A percentile compares a stretch with the other conserved stretches of the same genome.
These are phyloP conservation scores for Dillenia turbinata DNA, from an alignment of 164 flowering plant genomes.

Conservation along the genomic window DNA sequence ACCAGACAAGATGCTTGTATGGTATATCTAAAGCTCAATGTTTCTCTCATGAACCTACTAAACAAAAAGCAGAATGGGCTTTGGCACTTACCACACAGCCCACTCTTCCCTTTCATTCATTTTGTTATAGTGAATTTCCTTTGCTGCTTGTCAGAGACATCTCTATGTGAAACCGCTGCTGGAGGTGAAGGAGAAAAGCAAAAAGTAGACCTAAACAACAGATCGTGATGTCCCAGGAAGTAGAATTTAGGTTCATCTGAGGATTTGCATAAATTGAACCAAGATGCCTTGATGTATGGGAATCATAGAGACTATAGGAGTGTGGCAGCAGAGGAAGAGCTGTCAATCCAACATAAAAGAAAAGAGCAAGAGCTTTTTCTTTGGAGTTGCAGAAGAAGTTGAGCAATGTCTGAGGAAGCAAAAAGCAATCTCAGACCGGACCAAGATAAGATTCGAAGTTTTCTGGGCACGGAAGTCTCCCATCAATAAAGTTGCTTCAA, in stretches of 20 bases:
- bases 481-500: conserved; percentile 14
- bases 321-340: conserved; percentile 50
- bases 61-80: no score
- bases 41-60: no score
- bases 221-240: conserved; percentile 61
- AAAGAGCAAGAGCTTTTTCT: conserved; percentile 35
- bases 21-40: no score
- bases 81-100: no score
- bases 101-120: no score
- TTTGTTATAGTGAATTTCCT: no score
- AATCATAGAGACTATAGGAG: conserved; percentile 60
- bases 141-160: no score
- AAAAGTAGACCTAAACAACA: conserved; percentile 37
- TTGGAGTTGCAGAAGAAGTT: conserved; percentile 40
- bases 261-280: conserved; percentile 41
- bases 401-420: conserved; percentile 59
- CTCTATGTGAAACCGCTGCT: conserved; percentile 50
- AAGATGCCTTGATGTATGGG: conserved; percentile 14
- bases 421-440: conserved; percentile 57
- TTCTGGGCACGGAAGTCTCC: conserved; percentile 25
- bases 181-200: conserved; percentile 42
- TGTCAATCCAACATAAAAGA: conserved; percentile 57
- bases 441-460: conserved; percentile 54
- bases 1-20: no score
- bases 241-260: conserved; percentile 39